A percentile compares a stretch with the other conserved stretches of the same genome.
phyloP scores from a whole-genome alignment of 148 eudicot genomes.

The Polygonum maritimum region DNA sequence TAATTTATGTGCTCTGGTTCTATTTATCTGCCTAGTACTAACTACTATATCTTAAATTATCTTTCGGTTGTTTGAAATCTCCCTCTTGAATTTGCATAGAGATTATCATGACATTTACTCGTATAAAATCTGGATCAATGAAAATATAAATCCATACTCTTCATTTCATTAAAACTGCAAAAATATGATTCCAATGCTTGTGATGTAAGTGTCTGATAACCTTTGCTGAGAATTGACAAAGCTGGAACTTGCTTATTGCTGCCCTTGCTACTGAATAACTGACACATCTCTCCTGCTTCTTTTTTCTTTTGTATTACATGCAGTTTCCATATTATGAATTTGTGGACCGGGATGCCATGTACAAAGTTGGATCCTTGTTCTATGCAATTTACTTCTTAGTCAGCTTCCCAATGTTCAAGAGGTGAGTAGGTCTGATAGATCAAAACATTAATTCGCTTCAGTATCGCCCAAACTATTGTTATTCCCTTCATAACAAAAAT shows the following conservation, averaged over 20 bases:
- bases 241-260: neutral
- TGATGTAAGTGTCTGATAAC: neutral
- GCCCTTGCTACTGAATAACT: neutral
- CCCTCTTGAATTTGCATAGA: neutral
- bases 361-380: slow-evolving; percentile 92
- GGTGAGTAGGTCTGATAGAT: slow-evolving; percentile 31
- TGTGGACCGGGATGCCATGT: slow-evolving; percentile 90
- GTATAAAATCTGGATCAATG: neutral
- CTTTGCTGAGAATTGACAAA: neutral
- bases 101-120: neutral
- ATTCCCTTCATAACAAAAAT: no score
- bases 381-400: slow-evolving; percentile 92
- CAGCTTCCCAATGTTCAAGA: slow-evolving; percentile 95
- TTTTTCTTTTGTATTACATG: slow-evolving; percentile 20
- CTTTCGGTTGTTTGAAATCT: neutral
- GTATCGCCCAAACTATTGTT: no score
- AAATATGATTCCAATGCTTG: neutral
- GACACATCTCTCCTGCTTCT: neutral
- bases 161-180: neutral
- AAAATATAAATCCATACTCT: neutral
- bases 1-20: neutral
- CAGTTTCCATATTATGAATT: slow-evolving; percentile 96
- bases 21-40: neutral
- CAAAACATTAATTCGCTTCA: neutral
- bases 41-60: neutral